Base-by-base conservation (phyloP, 768 basidiomycete species). In the Tricholoma matsutake region DNA sequence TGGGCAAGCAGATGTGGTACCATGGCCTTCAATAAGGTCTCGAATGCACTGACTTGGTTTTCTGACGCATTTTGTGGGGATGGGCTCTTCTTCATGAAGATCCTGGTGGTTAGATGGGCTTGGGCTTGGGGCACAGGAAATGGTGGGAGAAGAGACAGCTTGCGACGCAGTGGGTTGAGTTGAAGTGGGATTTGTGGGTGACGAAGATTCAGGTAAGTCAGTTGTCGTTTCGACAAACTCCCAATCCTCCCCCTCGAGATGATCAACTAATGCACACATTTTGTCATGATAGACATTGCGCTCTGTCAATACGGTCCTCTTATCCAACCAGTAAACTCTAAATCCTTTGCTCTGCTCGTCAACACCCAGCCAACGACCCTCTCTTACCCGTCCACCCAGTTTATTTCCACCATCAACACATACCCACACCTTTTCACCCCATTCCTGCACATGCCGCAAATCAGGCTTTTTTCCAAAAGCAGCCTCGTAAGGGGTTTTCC, bases 181-280 rank as follows among this genome's bases (percentile, higher is more conserved):
- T 43, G n/a, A n/a, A 43, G 41, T 20, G 9, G n/a, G 41, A n/a
- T 18, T 43, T 18, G n/a, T 43, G n/a, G 41, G 41, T 6, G 7
- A 8, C 6, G 37, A 37, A 37, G 37, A 35, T 35, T 35, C 5
- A 37, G 37, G 37, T 37, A 14, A 4, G n/a, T 43, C 41, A 18
- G 41, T 18, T 43, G 16, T 43, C 41, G 7, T 43, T 14, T 56
- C 43, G 35, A 61, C 25, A 14, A 58, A 39, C 14, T 64, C 61
- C 61, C 63, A 63, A 57, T 71, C 59, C 71, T 73, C 69, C 68
- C 71, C 69, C 69, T 73, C 66, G 53, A 71, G 64, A 59, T 59
- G 52, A 61, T 31, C 54, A 47, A 52, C 64, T 53, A 58, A 60
- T 20, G 61, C 45, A 3, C 37, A 37, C 5, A 59, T 62, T 57